Conservation (phyloP, 805 yeast species). For the Nakazawaea holstii region DNA sequence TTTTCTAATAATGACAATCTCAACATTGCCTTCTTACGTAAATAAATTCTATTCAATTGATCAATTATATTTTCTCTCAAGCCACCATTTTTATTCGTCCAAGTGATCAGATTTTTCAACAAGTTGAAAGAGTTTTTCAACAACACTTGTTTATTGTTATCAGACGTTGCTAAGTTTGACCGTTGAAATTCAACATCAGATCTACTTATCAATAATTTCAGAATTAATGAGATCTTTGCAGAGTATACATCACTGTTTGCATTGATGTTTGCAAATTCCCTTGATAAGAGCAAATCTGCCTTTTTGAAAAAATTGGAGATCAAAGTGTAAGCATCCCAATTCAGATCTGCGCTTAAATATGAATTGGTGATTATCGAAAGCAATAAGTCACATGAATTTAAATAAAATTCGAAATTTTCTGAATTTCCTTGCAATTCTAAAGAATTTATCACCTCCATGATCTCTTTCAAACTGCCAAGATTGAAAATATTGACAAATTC, state of each 20-base stretch:
- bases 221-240: slow-evolving; percentile 25
- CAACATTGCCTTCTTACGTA: slow-evolving; percentile 37
- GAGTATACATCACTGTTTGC: slow-evolving; percentile 18
- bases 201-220: slow-evolving; percentile 41
- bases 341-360: slow-evolving; percentile 11
- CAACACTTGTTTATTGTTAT: slow-evolving; percentile 26
- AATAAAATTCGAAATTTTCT: slow-evolving; percentile 1
- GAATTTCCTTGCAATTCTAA: slow-evolving; percentile 6
- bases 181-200: slow-evolving; percentile 50
- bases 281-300: slow-evolving; percentile 30
- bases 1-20: slow-evolving; percentile 42
- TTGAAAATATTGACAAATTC: slow-evolving; percentile 20
- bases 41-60: slow-evolving; percentile 34
- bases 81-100: slow-evolving; percentile 44
- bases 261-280: slow-evolving; percentile 16
- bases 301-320: slow-evolving; percentile 33
- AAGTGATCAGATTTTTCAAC: slow-evolving; percentile 39
- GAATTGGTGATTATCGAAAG: not conserved
- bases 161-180: slow-evolving; percentile 26
- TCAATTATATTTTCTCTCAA: slow-evolving; percentile 41
- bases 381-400: slow-evolving; percentile 3
- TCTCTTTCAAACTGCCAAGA: slow-evolving; percentile 37
- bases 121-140: slow-evolving; percentile 34
- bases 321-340: slow-evolving; percentile 35
- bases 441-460: slow-evolving; percentile 31